Base-by-base conservation (phyloP, 345 rosid species). In the Dipteronia sinensis region DNA sequence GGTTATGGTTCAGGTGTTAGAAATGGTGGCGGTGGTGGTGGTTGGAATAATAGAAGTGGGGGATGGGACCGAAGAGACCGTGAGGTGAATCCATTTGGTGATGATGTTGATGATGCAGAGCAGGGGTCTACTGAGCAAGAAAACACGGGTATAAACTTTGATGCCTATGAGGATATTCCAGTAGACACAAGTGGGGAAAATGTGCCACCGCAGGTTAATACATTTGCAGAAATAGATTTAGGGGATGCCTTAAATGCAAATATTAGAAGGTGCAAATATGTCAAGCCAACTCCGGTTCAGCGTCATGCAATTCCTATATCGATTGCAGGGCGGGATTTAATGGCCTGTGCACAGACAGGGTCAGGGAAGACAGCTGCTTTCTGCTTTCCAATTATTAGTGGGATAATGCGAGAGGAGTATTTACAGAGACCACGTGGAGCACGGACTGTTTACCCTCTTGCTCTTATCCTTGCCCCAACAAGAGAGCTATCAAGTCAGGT, bases 401-500 rank as follows among this genome's bases (percentile, higher is more conserved):
- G 92, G 74, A 89, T 89, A 64, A 89, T 86, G 91, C 82, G 67
- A 31, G 86, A 83, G 80, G 86, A 78, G 72, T 78, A 72, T 53
- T 82, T 78, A 29, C 92, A 89, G 75, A 84, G 86, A 69, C 89
- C 86, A 2, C 92, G 81, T 13, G 90, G 84, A 67, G 85, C 85
- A 65, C 84, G 88, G 13, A 92, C 97, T 7, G 99, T 86, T 4
- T 95, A 85, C 72, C 98, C 99, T 8, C 87, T 93, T 42, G 98
- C 99, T 72, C 97, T 95, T 72, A 95, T 95, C 80, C 97, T 95
- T 20, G 91, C 99, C 72, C 99, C 99, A 29, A 95, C 99, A 0
- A 88, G 99, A 81, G 99, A 95, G 87, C 95, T 95, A 15, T 95
- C 99, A 8, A 88, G 86, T 83, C 99, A 95, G 89, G 99, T 93